phyloP scores from a whole-genome alignment of 2,329 filamentous ascomycete genomes.

The Pseudocercospora vitis region DNA sequence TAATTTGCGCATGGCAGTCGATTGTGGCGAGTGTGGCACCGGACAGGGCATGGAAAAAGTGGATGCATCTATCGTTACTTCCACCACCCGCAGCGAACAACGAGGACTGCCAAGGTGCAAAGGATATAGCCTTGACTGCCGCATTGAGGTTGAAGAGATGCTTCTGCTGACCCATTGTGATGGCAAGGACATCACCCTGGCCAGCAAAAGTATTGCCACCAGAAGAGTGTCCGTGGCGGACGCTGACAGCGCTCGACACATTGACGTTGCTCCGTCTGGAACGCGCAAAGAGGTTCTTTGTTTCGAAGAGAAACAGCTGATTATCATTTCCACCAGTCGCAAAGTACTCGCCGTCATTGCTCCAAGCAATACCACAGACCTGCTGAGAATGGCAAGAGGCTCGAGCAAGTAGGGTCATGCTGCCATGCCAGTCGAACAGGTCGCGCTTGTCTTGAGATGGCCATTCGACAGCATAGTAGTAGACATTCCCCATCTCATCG shows the following conservation, averaged over 20 bases:
- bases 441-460: slow-evolving; percentile 58
- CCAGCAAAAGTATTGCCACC: slow-evolving; percentile 18
- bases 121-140: slow-evolving; percentile 94
- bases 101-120: slow-evolving; percentile 89
- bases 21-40: slow-evolving; percentile 86
- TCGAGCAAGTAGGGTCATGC: slow-evolving; percentile 73
- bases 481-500: slow-evolving; percentile 77
- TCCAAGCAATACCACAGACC: slow-evolving; percentile 92
- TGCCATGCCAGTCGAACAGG: slow-evolving; percentile 72
- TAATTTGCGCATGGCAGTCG: slow-evolving; percentile 89
- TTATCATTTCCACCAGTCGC: slow-evolving; percentile 94
- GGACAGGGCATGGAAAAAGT: slow-evolving; percentile 87
- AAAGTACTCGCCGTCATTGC: slow-evolving; percentile 70
- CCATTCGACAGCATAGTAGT: slow-evolving; percentile 92
- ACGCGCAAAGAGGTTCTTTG: slow-evolving; percentile 52
- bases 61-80: slow-evolving; percentile 90
- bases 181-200: slow-evolving; percentile 34
- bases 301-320: slow-evolving; percentile 76
- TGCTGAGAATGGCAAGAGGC: slow-evolving; percentile 82
- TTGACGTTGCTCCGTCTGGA: slow-evolving; percentile 7
- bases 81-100: slow-evolving; percentile 89
- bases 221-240: slow-evolving; percentile 14
- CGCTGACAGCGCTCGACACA: slow-evolving; percentile 18
- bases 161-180: slow-evolving; percentile 51
- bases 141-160: slow-evolving; percentile 78